These are phyloP conservation scores for Cystobasidiaceae sp. DNA, from an alignment of 1,284 basidiomycete genomes.

Conservation along the genomic window DNA sequence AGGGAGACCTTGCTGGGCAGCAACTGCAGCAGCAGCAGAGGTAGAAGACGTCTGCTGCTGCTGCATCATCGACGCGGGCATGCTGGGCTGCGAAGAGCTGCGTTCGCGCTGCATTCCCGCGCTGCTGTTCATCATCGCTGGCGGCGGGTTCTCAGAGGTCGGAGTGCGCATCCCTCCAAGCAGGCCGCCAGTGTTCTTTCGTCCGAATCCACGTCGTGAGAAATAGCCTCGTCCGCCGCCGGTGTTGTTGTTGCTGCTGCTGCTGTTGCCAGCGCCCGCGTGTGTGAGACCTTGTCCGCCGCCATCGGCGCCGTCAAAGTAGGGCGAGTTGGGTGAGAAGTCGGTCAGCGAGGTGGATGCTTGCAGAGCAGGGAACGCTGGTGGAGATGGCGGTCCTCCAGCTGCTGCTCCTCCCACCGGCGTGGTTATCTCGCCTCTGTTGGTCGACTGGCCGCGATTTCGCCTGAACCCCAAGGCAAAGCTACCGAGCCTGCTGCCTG, in stretches of 20 bases:
- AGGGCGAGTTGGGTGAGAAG: background rate
- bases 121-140: background rate
- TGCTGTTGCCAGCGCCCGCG: too few species aligned
- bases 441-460: constrained; percentile 24
- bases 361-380: constrained; percentile 12
- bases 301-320: constrained; percentile 10
- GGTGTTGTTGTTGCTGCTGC: too few species aligned
- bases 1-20: background rate
- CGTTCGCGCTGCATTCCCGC: constrained; percentile 3
- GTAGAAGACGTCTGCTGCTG: background rate
- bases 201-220: constrained; percentile 12
- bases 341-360: constrained; percentile 11
- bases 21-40: background rate
- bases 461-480: constrained; percentile 22
- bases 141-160: constrained; percentile 14
- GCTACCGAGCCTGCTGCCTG: constrained; percentile 5
- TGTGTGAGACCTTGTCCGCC: too few species aligned
- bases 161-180: constrained; percentile 4
- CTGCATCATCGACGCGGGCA: background rate
- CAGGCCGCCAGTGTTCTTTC: constrained; percentile 27
- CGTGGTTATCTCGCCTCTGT: constrained; percentile 4
- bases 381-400: constrained; percentile 1
- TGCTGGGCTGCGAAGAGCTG: constrained; percentile 18
- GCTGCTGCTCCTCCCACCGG: background rate
- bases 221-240: constrained; percentile 12